Base-by-base conservation (phyloP, 139 green algal genomes). In the Haematococcus lacustris region DNA sequence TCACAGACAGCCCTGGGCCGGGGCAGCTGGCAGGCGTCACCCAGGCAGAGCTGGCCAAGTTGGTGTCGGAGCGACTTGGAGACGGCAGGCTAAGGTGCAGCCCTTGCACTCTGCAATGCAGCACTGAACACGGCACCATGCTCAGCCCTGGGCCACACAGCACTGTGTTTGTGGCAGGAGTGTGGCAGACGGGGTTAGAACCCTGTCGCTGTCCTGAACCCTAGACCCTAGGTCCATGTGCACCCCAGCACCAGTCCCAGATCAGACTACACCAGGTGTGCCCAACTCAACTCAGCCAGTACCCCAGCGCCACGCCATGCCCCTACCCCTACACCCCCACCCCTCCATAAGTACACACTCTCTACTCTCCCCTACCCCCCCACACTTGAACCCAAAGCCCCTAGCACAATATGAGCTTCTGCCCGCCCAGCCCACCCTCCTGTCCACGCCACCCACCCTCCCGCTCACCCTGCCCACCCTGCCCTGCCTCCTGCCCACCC, bases 11-110 rank as follows among this genome's bases (percentile, higher is more conserved):
- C 30, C 1, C 43, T 5, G 47, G 32, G 3, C 67, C 67, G 9
- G 67, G 67, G 30, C 40, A 72, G 47, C 67, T 47, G 3, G 67
- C 43, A 32, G 47, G 40, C 3, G 47, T 63, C 21, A 26, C 28
- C 37, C 61, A 69, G 69, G 51, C 2, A 26, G 67, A 37, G 43
- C 32, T 72, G 67, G 43, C 47, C 28, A 64, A 28, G 33, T n/a
- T 47, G 2, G 38, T 72, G 5, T 43, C 67, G 2, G 30, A 72
- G 43, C 40, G 17, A 26, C 43, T 72, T 28, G 67, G 67, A 2
- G 34, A 23, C 2, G 67, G 67, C 26, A 6, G 7, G 13, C 21
- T 13, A 13, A 57, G 13, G 47, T 57, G 47, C 13, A 21, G 47
- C 21, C 47, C 13, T 21, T 28, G 47, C 21, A 21, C 47, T 28